Conservation (phyloP, 352 stramenopile genomes). For the Albugo candida region DNA sequence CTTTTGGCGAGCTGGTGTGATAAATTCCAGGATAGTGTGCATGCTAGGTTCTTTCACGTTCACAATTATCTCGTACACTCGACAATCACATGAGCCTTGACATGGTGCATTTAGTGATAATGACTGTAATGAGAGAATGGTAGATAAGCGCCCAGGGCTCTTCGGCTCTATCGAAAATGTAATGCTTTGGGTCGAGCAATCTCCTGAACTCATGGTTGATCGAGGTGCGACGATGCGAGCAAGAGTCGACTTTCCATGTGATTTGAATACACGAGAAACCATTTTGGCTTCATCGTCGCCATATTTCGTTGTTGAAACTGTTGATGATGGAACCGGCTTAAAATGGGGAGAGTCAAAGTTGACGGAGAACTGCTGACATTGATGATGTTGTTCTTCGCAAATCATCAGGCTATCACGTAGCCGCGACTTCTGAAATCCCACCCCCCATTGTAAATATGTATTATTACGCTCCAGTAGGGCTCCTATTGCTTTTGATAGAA, state of each 20-base stretch:
- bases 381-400: slow-evolving; percentile 53
- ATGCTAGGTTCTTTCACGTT: slow-evolving; percentile 77
- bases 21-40: slow-evolving; percentile 77
- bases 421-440: slow-evolving; percentile 40
- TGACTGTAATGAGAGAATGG: not conserved
- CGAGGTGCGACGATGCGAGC: too few relatives aligned
- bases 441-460: too few relatives aligned
- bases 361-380: slow-evolving; percentile 21
- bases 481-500: slow-evolving; percentile 48
- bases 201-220: not conserved
- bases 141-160: not conserved
- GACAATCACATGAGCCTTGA: slow-evolving; percentile 38
- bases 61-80: slow-evolving; percentile 65
- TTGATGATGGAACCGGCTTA: slow-evolving; percentile 11
- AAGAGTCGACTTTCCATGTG: too few relatives aligned
- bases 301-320: too few relatives aligned
- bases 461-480: slow-evolving; percentile 45
- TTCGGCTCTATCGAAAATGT: not conserved
- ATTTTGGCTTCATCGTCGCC: too few relatives aligned
- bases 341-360: slow-evolving; percentile 83
- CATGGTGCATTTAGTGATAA: slow-evolving; percentile 29
- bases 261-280: too few relatives aligned
- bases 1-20: slow-evolving; percentile 61
- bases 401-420: slow-evolving; percentile 57
- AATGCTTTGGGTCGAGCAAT: not conserved